Conservation (phyloP, 805 yeast species). For the Myxozyma vanderwaltii region DNA sequence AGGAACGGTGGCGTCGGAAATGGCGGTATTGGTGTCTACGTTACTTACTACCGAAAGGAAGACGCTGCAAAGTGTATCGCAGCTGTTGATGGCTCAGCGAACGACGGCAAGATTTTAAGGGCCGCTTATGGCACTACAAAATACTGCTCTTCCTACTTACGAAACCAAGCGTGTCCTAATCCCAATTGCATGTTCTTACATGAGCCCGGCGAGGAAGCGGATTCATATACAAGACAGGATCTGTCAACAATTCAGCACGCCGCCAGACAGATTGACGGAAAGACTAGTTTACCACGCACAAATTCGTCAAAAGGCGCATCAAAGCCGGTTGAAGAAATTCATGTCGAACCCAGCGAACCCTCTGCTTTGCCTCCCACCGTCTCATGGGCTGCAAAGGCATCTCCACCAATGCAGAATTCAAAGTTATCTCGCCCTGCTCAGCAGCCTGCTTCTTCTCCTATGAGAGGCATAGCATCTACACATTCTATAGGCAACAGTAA, state of each 20-base stretch:
- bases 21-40: conserved; percentile 92
- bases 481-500: background rate
- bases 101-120: conserved; percentile 80
- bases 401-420: conserved; percentile 43
- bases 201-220: conserved; percentile 99
- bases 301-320: background rate
- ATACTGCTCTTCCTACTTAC: conserved; percentile 91
- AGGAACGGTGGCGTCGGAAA: conserved; percentile 61
- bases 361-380: conserved; percentile 71
- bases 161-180: conserved; percentile 96
- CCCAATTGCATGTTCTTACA: conserved; percentile 99
- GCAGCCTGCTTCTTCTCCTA: background rate
- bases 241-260: conserved; percentile 65
- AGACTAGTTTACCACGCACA: conserved; percentile 20
- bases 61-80: conserved; percentile 93
- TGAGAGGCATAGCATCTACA: background rate
- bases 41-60: conserved; percentile 87
- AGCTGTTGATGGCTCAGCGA: conserved; percentile 87
- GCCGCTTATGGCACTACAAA: conserved; percentile 99
- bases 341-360: conserved; percentile 38
- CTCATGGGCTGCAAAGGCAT: conserved; percentile 57
- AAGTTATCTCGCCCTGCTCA: conserved; percentile 14
- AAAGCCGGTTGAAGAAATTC: conserved; percentile 13
- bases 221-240: conserved; percentile 88
- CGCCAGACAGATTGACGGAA: conserved; percentile 41